Conservation (phyloP, 129 eudicot genomes). For the Flaveria robusta region DNA sequence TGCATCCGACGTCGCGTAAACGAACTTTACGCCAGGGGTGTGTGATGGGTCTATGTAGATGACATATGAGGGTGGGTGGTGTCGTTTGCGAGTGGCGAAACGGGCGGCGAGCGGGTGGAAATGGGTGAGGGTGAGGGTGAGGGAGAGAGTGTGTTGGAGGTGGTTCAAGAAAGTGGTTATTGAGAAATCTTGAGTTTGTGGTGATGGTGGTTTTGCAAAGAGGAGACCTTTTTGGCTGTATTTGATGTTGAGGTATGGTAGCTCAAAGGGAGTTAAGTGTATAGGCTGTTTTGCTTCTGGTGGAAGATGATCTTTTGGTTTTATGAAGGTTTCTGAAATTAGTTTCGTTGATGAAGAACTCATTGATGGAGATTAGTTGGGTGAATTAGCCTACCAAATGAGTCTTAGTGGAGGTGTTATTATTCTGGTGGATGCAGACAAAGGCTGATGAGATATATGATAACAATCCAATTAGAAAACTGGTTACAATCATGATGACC, state of each 20-base stretch:
- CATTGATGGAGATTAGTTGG: neutral
- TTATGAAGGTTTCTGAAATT: slow-evolving; percentile 51
- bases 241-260: slow-evolving; percentile 24
- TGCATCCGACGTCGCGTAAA: slow-evolving; percentile 36
- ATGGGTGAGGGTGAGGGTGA: slow-evolving; percentile 39
- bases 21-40: slow-evolving; percentile 50
- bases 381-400: too few relatives aligned
- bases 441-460: too few relatives aligned
- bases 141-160: slow-evolving; percentile 49
- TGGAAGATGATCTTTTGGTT: slow-evolving; percentile 24
- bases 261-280: slow-evolving; percentile 51
- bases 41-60: slow-evolving; percentile 38
- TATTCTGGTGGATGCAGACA: too few relatives aligned
- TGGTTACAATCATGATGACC: too few relatives aligned
- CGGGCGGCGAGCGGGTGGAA: slow-evolving; percentile 61
- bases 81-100: slow-evolving; percentile 35
- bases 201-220: slow-evolving; percentile 31
- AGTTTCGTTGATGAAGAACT: neutral
- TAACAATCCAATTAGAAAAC: too few relatives aligned
- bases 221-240: slow-evolving; percentile 62
- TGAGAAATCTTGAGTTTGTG: slow-evolving; percentile 31
- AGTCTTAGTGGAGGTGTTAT: too few relatives aligned
- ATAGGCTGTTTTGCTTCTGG: slow-evolving; percentile 46
- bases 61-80: slow-evolving; percentile 34
- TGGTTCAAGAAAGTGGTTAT: slow-evolving; percentile 27